Conservation (phyloP, 148 eudicot genomes). For the Diospyros lotus region DNA sequence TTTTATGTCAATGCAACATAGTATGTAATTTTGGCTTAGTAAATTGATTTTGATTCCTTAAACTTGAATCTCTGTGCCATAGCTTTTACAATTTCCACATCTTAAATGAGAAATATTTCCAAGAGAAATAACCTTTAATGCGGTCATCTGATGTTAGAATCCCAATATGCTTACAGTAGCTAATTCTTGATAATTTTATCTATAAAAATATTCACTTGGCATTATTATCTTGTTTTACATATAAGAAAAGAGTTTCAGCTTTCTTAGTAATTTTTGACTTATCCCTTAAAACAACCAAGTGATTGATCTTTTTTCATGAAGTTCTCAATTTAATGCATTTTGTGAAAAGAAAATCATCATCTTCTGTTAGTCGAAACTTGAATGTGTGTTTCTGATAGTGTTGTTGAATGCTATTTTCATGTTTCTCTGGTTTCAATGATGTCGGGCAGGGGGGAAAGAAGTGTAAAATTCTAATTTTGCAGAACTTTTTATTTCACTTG, state of each 20-base stretch:
- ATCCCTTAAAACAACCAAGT: not conserved
- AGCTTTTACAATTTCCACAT: not conserved
- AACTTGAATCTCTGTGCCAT: not conserved
- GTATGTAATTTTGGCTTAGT: not conserved
- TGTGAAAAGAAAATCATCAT: not conserved
- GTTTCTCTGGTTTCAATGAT: too few relatives aligned
- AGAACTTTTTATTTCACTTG: not conserved
- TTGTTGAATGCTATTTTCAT: too few relatives aligned
- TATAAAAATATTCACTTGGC: not conserved
- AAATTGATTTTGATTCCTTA: not conserved
- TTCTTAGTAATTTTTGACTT: not conserved
- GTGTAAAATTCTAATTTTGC: too few relatives aligned
- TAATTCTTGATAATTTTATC: too few relatives aligned
- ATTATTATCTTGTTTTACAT: not conserved
- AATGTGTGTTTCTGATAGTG: not conserved
- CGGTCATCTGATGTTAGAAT: not conserved
- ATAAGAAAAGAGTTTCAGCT: not conserved
- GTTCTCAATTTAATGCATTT: not conserved
- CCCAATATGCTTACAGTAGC: not conserved
- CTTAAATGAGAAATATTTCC: not conserved
- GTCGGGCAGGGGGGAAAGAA: too few relatives aligned
- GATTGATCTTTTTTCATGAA: not conserved
- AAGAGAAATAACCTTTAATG: not conserved
- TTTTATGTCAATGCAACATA: not conserved
- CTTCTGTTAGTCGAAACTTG: not conserved